Conservation (phyloP, 2,329 filamentous ascomycete species). For the Sclerotinia spermophila region DNA sequence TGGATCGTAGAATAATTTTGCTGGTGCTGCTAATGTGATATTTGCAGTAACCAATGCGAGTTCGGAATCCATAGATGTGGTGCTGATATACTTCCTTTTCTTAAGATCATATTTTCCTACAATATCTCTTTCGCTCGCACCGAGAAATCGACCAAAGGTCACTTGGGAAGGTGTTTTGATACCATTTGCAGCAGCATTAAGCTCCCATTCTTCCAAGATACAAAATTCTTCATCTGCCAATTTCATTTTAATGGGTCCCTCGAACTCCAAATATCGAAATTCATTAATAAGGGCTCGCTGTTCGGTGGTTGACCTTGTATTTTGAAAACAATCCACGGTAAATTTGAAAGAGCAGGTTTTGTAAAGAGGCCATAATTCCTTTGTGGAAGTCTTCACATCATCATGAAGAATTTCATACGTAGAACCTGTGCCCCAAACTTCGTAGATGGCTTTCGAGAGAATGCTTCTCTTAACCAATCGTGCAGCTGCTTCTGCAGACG, state of each 20-base stretch:
- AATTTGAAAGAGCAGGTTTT: conserved; percentile 72
- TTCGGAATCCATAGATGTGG: conserved; percentile 96
- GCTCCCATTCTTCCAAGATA: conserved; percentile 77
- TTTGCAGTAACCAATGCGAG: conserved; percentile 89
- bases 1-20: conserved; percentile 87
- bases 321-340: conserved; percentile 76
- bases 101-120: conserved; percentile 81
- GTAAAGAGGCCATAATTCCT: conserved; percentile 65
- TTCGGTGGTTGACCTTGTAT: conserved; percentile 58
- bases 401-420: conserved; percentile 66
- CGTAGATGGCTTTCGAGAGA: conserved; percentile 77
- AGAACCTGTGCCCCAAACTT: conserved; percentile 76
- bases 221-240: conserved; percentile 70
- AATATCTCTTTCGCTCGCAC: conserved; percentile 61
- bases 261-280: conserved; percentile 74
- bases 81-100: conserved; percentile 89
- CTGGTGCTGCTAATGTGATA: conserved; percentile 75
- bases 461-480: conserved; percentile 72
- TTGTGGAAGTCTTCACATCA: conserved; percentile 56
- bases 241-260: conserved; percentile 74
- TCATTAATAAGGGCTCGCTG: conserved; percentile 76
- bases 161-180: conserved; percentile 55
- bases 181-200: conserved; percentile 46
- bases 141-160: conserved; percentile 71
- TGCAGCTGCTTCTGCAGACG: conserved; percentile 60